Evolutionary conservation across 306 rosid species (phyloP).

Genomic region (Vigna trinervia): DNA sequence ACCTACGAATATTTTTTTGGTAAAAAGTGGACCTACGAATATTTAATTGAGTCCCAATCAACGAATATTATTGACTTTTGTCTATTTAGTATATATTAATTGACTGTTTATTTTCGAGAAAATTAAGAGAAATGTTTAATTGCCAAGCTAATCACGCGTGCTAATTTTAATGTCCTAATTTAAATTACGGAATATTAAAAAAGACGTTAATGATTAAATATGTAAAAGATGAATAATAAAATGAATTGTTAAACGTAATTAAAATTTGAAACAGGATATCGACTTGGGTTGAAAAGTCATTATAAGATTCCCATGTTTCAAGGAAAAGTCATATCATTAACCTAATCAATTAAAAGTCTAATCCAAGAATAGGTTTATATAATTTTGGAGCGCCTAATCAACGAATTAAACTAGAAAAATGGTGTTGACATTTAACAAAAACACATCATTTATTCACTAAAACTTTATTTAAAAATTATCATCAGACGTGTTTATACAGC

Average conservation of each 20-base stretch:
- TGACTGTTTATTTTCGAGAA: not conserved
- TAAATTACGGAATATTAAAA: too few species aligned
- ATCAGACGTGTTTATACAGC: not conserved
- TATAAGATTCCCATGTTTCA: too few species aligned
- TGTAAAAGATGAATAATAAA: too few species aligned
- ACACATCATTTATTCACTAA: not conserved
- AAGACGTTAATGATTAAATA: too few species aligned
- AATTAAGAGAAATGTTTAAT: slow-evolving; percentile 2
- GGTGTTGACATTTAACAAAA: slow-evolving; percentile 21
- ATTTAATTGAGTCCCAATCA: not conserved
- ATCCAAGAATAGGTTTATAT: not conserved
- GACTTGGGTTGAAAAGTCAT: too few species aligned
- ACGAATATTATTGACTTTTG: slow-evolving; percentile 23
- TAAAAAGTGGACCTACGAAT: slow-evolving; percentile 11
- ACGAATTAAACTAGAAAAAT: not conserved
- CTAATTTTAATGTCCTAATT: not conserved
- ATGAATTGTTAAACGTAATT: too few species aligned
- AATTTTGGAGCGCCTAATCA: not conserved
- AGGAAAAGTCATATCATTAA: too few species aligned
- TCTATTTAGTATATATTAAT: not conserved
- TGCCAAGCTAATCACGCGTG: slow-evolving; percentile 9
- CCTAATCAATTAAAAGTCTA: not conserved
- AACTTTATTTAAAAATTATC: not conserved
- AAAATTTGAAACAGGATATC: too few species aligned
- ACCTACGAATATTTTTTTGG: slow-evolving; percentile 19